Conservation (phyloP, 495 filamentous ascomycete species). For the Aspergillus heteromorphus region DNA sequence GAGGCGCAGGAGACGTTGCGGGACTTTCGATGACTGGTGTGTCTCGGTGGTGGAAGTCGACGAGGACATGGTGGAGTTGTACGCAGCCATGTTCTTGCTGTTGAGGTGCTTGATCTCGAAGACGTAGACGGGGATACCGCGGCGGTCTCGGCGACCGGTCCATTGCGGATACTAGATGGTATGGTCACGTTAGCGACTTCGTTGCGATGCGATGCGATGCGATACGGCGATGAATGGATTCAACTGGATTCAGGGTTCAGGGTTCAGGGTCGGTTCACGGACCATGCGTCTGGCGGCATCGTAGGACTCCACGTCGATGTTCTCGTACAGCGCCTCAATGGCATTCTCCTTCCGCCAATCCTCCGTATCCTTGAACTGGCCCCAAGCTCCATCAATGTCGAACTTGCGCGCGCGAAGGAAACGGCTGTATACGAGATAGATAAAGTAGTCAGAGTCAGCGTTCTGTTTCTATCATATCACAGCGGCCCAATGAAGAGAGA, state of each 20-base stretch:
- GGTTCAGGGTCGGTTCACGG: conserved; percentile 29
- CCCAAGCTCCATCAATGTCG: conserved; percentile 65
- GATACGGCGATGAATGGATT: neutral
- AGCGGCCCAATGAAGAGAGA: neutral
- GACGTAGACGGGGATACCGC: conserved; percentile 84
- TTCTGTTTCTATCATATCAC: neutral
- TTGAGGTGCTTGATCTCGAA: conserved; percentile 80
- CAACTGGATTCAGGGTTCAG: no score
- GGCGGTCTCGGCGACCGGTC: conserved; percentile 80
- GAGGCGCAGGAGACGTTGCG: conserved; percentile 65
- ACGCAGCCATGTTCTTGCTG: conserved; percentile 70
- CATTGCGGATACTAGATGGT: conserved; percentile 77
- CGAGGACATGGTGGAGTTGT: conserved; percentile 56
- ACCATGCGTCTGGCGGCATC: conserved; percentile 73
- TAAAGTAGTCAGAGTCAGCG: no score
- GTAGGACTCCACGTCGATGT: conserved; percentile 76
- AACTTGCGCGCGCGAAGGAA: conserved; percentile 77
- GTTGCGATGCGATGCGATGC: neutral
- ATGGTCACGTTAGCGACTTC: neutral
- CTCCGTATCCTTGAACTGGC: conserved; percentile 84
- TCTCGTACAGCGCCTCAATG: conserved; percentile 67
- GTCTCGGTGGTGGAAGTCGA: conserved; percentile 55
- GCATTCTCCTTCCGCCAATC: conserved; percentile 78
- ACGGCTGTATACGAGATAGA: conserved; percentile 47
- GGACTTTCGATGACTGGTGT: conserved; percentile 43